Conservation (phyloP, 768 basidiomycete genomes). For the Peribolospora kevripleyi region DNA sequence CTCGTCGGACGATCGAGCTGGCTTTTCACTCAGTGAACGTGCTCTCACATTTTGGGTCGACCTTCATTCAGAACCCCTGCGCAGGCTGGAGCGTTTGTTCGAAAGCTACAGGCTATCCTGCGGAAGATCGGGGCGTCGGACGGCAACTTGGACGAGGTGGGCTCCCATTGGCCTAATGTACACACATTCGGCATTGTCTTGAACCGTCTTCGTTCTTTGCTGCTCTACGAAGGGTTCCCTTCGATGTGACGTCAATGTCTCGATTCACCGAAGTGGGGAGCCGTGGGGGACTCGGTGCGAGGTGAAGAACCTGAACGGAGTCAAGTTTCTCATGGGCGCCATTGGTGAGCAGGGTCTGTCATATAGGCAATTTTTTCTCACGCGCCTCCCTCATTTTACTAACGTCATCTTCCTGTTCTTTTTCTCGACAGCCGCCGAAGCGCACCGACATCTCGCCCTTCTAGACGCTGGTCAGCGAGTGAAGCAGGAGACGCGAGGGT, state of each 20-base stretch:
- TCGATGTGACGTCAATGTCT: conserved; percentile 86
- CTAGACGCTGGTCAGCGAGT: conserved; percentile 27
- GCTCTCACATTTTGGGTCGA: neutral
- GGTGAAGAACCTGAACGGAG: conserved; percentile 86
- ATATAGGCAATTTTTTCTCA: neutral
- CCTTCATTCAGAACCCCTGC: conserved; percentile 37
- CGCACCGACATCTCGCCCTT: conserved; percentile 46
- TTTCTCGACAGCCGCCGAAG: conserved; percentile 43
- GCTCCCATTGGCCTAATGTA: neutral
- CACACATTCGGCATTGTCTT: neutral
- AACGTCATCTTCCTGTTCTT: neutral
- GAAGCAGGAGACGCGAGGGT: conserved; percentile 69
- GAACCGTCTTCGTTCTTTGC: neutral
- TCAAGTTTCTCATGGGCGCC: conserved; percentile 58
- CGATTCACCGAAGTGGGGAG: conserved; percentile 44
- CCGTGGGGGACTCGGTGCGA: conserved; percentile 55
- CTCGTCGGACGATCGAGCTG: neutral
- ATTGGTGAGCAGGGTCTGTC: conserved; percentile 32
- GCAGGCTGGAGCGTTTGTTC: conserved; percentile 69
- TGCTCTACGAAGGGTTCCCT: conserved; percentile 46
- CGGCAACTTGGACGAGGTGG: conserved; percentile 88
- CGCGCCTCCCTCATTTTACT: neutral
- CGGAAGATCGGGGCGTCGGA: conserved; percentile 69
- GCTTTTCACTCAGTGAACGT: neutral
- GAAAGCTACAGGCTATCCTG: conserved; percentile 52